Base-by-base conservation (phyloP, 1,284 basidiomycete genomes). In the Neonothopanus nambi region DNA sequence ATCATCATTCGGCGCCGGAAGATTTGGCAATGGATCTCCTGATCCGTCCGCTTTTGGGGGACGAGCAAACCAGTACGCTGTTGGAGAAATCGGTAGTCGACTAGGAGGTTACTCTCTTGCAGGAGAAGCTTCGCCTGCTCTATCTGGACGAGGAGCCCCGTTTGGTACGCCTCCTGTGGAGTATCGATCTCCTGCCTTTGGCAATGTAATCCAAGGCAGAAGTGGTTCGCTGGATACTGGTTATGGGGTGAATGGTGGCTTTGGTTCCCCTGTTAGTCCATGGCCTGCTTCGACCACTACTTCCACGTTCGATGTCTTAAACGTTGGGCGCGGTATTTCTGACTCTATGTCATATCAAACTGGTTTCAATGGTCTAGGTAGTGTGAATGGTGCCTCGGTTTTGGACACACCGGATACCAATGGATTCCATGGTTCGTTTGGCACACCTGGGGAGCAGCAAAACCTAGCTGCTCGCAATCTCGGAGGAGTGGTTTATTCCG, bases 11-110 rank as follows among this genome's bases (percentile, higher is more conserved):
- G 80, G 84, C 57, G 77, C 72, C 42, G 81, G 79, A 23, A 71
- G 82, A 57, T 85, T 85, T 61, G 73, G 76, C 49, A 80, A 82
- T 61, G 76, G 74, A n/a, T 88, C 87, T 30, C 86, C 88, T 0
- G 88, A 89, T 66, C 77, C 79, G n/a, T 65, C 76, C 21, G 69
- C 75, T 3, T 81, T 87, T 60, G 77, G 77, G 47, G 77, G 79
- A 18, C 73, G 80, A 48, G 70, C 73, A 21, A 72, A 60, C 18
- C 78, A 75, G 12, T 73, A 71, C 52, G 70, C 75, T 48, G 61
- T 62, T 46, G 63, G 58, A 20, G 72, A 67, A 24, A 63, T 71
- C 36, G 63, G 67, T 24, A 70, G 67, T 38, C 68, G 63, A 33
- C 52, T 59, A 15, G 58, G 53, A 48, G 56, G 56, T 49, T 67